These are phyloP conservation scores for Notholithocarpus densiflorus DNA, from an alignment of 306 rosid genomes.

Conservation along the genomic window DNA sequence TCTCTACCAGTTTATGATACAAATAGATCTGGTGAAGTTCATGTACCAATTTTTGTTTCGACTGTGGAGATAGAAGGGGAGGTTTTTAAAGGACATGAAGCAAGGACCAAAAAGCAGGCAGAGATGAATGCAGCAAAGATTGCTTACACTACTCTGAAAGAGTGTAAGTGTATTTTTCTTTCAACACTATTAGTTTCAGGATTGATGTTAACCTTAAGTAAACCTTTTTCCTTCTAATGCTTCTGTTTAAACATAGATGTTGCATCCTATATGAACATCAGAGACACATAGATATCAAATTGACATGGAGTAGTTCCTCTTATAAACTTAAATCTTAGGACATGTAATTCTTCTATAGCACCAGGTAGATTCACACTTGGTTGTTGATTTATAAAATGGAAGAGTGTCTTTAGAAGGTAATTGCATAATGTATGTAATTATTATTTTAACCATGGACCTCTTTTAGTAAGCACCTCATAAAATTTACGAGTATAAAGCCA, in stretches of 20 bases:
- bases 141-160: conserved; percentile 59
- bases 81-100: conserved; percentile 52
- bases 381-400: neutral
- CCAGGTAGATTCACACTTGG: neutral
- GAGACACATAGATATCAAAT: neutral
- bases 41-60: conserved; percentile 57
- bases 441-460: neutral
- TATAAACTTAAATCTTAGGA: neutral
- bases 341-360: neutral
- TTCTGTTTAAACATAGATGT: neutral
- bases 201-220: neutral
- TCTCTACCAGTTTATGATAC: conserved; percentile 53
- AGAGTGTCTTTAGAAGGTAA: neutral
- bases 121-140: conserved; percentile 80
- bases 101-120: conserved; percentile 70
- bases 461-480: neutral
- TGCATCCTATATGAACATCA: neutral
- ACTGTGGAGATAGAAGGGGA: conserved; percentile 59
- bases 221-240: neutral
- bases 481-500: too few species aligned
- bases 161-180: conserved; percentile 37
- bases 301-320: too few species aligned
- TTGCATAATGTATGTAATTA: neutral
- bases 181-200: neutral
- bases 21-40: conserved; percentile 49